A percentile compares a stretch with the other conserved stretches of the same genome.
Conservation (phyloP, 805 yeast species). For the Metschnikowia arizonensis region DNA sequence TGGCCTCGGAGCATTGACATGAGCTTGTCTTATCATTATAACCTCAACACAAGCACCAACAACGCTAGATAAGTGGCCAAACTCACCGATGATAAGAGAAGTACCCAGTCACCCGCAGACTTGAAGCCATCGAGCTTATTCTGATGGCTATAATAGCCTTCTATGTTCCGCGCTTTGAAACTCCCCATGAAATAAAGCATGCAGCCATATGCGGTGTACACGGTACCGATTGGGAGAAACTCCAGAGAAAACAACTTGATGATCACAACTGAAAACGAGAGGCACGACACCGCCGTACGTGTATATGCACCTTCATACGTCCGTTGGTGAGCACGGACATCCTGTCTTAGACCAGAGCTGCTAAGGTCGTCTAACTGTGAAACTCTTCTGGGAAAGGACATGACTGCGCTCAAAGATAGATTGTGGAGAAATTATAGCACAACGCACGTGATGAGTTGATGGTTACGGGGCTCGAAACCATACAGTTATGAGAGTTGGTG, state of each 20-base stretch:
- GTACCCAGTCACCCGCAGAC: constrained; percentile 60
- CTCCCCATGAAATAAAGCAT: constrained; percentile 39
- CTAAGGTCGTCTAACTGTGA: constrained; percentile 37
- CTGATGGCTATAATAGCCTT: constrained; percentile 35
- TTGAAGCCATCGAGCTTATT: constrained; percentile 42
- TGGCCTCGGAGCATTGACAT: constrained; percentile 63
- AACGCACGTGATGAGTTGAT: too few species aligned
- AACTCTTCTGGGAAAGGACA: constrained; percentile 13
- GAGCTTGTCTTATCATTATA: constrained; percentile 22
- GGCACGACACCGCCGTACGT: constrained; percentile 64
- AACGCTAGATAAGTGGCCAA: constrained; percentile 48
- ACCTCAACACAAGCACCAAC: constrained; percentile 45
- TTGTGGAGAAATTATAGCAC: too few species aligned
- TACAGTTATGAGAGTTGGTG: too few species aligned
- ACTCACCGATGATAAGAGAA: constrained; percentile 49
- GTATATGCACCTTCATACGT: constrained; percentile 84
- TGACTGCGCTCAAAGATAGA: not conserved
- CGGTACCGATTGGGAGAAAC: constrained; percentile 62
- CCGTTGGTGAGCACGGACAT: constrained; percentile 67
- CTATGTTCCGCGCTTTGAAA: constrained; percentile 31
- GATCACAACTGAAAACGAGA: constrained; percentile 62
- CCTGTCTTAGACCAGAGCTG: constrained; percentile 41
- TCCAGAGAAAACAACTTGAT: constrained; percentile 61
- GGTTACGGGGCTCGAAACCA: too few species aligned
- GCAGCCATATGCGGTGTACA: constrained; percentile 59